A percentile compares a stretch with the other conserved stretches of the same genome.
phyloP scores from a whole-genome alignment of 768 basidiomycete species.

The Phlegmacium glaucopus region DNA sequence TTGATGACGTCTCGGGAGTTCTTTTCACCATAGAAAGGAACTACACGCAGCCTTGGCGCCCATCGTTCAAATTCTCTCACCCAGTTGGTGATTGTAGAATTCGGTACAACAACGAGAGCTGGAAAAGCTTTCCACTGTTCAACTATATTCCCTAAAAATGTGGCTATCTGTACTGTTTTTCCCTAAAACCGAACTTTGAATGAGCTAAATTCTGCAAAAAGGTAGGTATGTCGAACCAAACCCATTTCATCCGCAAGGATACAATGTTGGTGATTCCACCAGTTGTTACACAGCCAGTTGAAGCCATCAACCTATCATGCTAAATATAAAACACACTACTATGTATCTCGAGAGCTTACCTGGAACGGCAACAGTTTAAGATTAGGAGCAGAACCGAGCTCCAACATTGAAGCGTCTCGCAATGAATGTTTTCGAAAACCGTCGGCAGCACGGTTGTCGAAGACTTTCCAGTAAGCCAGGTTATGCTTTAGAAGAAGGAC shows the following conservation, averaged over 20 bases:
- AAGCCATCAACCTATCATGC: constrained; percentile 64
- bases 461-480: constrained; percentile 34
- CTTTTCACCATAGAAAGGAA: constrained; percentile 83
- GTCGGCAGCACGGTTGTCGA: constrained; percentile 54
- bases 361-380: constrained; percentile 88
- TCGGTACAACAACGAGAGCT: constrained; percentile 89
- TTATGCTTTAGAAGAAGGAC: constrained; percentile 57
- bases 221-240: constrained; percentile 42
- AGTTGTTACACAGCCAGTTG: constrained; percentile 83
- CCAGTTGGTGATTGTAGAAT: constrained; percentile 96
- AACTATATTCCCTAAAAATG: constrained; percentile 71
- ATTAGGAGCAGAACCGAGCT: constrained; percentile 61
- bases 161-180: constrained; percentile 89
- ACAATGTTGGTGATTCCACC: constrained; percentile 82
- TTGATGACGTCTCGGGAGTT: constrained; percentile 79
- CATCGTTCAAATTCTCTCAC: constrained; percentile 90
- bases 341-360: constrained; percentile 32
- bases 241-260: constrained; percentile 99
- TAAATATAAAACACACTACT: not conserved
- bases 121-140: constrained; percentile 63
- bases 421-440: constrained; percentile 49
- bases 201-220: not conserved
- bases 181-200: constrained; percentile 43
- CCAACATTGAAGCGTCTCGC: constrained; percentile 50
- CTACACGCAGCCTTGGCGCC: constrained; percentile 71